Base-by-base conservation (phyloP, 345 rosid species). In the Aethionema arabicum region DNA sequence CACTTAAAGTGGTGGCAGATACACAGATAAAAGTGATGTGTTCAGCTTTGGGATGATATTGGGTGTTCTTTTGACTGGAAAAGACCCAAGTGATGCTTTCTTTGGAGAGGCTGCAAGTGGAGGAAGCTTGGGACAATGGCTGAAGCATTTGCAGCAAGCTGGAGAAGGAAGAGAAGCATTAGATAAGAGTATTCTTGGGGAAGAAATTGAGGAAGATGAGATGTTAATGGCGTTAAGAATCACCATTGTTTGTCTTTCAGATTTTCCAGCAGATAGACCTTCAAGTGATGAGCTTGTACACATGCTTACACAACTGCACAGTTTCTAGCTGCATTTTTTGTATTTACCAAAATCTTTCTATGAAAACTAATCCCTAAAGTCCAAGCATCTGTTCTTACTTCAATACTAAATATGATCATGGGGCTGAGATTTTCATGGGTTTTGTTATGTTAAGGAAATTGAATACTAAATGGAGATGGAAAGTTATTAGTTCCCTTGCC, bases 21-120 rank as follows among this genome's bases (percentile, higher is more conserved):
- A 84, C 39, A 84, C 90, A 0, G 95, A 87, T 46, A 92, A 85
- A 69, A 87, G 95, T 46, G 99, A 89, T 58, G 70, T 92, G 52
- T 92, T 82, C 78, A 90, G 96, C 88, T 92, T 92, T 15, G 99
- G 99, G 78, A 81, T 87, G 85, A 81, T 92, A 71, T 40, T 92
- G 65, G 99, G 85, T 38, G 86, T 87, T 78, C 78, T 89, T 14
- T 70, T 92, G 63, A 89, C 96, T 0, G 97, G 97, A 48, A 84
- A 78, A 71, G 88, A 87, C 65, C 99, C 95, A 0, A 75, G 68
- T 0, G 87, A 79, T 1, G 79, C 87, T 13, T 84, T 87, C 72
- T 81, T 87, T 31, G 76, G 71, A 4, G 95, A 89, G 77, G 78
- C 76, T 59, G 77, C 78, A 5, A 65, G 52, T 10, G 80, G 83